Evolutionary conservation across 179 eudicot genomes (phyloP), one percentile per base, ranked within the genome.

Genomic region (Kewa caespitosa): DNA sequence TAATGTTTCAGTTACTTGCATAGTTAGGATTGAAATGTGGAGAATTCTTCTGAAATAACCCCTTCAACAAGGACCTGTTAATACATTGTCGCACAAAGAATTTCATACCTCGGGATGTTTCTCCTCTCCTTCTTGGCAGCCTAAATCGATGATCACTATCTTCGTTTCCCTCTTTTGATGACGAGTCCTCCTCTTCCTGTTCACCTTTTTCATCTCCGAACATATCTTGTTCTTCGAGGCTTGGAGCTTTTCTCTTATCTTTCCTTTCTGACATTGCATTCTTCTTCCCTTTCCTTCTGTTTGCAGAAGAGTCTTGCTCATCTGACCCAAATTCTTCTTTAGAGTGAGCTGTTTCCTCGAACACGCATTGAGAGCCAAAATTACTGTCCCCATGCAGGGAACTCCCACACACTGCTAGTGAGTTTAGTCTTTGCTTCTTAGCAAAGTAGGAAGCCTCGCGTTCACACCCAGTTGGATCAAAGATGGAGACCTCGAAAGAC

Each of bases 391-490:
- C 6, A 67, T 81, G 84, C 11, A 67, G 32, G 27, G 48, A 33
- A 39, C 80, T 72, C 2, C 32, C 11, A 60, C 80, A 76, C 30
- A 25, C 3, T 14, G 65, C n/a, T 36, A n/a, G 8, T 4, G 25
- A 11, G 33, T 0, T 23, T 36, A 30, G 34, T 25, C 37, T 42
- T n/a, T 8, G 22, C 22, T 68, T 42, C 60, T 43, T 69, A 30
- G 61, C 27, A 31, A 69, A 78, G 43, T 82, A 20, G 3, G 84
- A 62, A 18, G 28, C 57, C 69, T 78, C 84, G 4, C 31, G 15
- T 74, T 82, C 81, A 70, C 84, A 82, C 22, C 76, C 81, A 41
- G 36, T 82, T 18, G 18, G 5, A 74, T 64, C 52, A 46, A 69
- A 82, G 25, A 82, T 28, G 7, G 22, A 32, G 14, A 82, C 81